Conservation (phyloP, 2,329 filamentous ascomycete genomes). For the Mollisiaceae sp. region DNA sequence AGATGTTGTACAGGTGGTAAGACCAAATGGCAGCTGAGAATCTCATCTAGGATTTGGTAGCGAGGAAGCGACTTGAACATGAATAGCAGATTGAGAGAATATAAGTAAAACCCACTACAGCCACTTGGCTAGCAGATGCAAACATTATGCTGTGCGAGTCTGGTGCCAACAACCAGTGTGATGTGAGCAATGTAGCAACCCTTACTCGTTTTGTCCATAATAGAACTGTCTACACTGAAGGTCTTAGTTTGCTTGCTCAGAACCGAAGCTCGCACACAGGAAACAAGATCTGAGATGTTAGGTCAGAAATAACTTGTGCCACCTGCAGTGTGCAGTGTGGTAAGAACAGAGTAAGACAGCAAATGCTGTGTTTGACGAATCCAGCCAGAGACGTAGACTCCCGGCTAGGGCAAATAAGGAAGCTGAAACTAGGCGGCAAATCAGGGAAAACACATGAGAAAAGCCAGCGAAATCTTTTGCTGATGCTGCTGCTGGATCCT, state of each 20-base stretch:
- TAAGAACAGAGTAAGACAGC: neutral
- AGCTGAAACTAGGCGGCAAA: neutral
- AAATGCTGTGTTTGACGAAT: conserved; percentile 2
- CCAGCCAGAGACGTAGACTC: neutral
- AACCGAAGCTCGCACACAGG: neutral
- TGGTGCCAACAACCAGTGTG: conserved; percentile 14
- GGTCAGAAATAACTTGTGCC: conserved; percentile 1
- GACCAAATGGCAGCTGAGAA: neutral
- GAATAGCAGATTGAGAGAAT: conserved; percentile 1
- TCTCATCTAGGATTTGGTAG: neutral
- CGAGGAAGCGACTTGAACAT: neutral
- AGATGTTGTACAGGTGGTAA: conserved; percentile 2
- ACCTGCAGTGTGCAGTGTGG: neutral
- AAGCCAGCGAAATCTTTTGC: no score
- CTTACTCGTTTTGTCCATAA: conserved; percentile 11
- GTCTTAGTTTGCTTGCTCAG: conserved; percentile 5
- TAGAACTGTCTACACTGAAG: neutral
- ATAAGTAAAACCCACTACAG: neutral
- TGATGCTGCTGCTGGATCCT: neutral
- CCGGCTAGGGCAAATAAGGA: neutral
- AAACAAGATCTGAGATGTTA: conserved; percentile 13
- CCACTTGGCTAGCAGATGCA: conserved; percentile 4
- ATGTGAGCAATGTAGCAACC: conserved; percentile 14
- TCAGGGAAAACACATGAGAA: neutral
- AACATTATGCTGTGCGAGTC: neutral